Evolutionary conservation across 2,329 filamentous ascomycete genomes (phyloP), one percentile per base, ranked within the genome.

Genomic region (Pyricularia sp.): DNA sequence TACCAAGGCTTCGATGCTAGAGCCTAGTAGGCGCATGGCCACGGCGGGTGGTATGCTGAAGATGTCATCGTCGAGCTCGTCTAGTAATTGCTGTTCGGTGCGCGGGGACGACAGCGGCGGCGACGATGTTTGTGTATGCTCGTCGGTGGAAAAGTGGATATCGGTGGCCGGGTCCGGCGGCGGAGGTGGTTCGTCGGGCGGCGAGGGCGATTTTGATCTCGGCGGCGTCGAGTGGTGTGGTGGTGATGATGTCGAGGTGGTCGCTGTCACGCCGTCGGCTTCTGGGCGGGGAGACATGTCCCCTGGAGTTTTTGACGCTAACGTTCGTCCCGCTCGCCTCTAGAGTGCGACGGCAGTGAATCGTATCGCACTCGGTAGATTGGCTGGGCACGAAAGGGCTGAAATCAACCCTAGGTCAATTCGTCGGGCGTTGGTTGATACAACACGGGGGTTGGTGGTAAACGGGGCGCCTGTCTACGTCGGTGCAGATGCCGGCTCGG

Each of bases 11-110:
- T 93, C 90, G 70, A 93, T 82, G 69, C 87, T 87, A 58, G 87
- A 84, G 72, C 89, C 89, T n/a, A 98, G 85, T 71, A 97, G 82
- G 75, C 90, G 91, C 75, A 98, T 85, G 5, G 94, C 94, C 2
- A 88, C 88, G 67, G 90, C 83, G 3, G 93, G 88, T 0, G 88
- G 81, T 70, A 97, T 84, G 67, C 86, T 86, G 79, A 91, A 92
- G 71, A 97, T 85, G 76, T 93, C 90, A 78, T 91, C 84, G 55
- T 69, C 66, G 14, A 72, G 70, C 58, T 61, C 58, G 58, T 61
- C 58, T 12, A 61, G 58, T 7, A 61, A 10, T n/a, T 79, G 75
- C 72, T 61, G 58, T 25, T 61, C 65, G 66, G 66, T 80, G 71
- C 71, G 76, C 71, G 70, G 76, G 70, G 67, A 74, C 74, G 65